Evolutionary conservation across 2,329 filamentous ascomycete genomes (phyloP).

Genomic region (Nothopassalora personata): DNA sequence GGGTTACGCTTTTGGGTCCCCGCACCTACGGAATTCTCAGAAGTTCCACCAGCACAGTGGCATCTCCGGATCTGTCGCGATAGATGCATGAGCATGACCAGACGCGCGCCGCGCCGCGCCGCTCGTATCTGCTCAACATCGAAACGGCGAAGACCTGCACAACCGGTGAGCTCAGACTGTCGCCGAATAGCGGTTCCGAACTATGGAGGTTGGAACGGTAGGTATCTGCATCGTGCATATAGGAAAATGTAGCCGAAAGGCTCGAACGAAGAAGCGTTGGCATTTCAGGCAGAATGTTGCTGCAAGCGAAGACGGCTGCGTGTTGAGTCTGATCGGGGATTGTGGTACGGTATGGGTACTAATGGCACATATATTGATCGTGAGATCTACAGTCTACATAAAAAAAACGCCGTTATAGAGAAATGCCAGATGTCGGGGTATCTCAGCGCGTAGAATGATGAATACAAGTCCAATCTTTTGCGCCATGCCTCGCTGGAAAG

Average conservation of each 20-base stretch:
- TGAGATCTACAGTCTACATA: not conserved
- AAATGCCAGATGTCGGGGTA: constrained; percentile 1
- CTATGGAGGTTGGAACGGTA: not conserved
- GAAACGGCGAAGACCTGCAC: not conserved
- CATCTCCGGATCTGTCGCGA: no score
- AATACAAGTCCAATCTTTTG: not conserved
- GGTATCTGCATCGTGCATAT: not conserved
- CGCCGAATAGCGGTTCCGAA: not conserved
- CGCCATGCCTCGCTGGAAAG: constrained; percentile 2
- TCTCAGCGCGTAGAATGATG: constrained; percentile 1
- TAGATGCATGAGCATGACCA: no score
- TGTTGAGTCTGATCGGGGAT: not conserved
- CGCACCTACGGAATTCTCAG: no score
- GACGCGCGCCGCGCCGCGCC: no score
- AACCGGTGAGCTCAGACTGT: no score
- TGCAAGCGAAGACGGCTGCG: not conserved
- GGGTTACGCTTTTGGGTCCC: no score
- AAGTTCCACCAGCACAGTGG: no score
- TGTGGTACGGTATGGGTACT: not conserved
- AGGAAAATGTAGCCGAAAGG: not conserved
- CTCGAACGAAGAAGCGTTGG: not conserved
- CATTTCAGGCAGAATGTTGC: not conserved
- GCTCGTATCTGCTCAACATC: not conserved
- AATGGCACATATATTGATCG: not conserved
- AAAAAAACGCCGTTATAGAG: not conserved